Evolutionary conservation across 768 basidiomycete species (phyloP).

Genomic region (Mycena vulgaris): DNA sequence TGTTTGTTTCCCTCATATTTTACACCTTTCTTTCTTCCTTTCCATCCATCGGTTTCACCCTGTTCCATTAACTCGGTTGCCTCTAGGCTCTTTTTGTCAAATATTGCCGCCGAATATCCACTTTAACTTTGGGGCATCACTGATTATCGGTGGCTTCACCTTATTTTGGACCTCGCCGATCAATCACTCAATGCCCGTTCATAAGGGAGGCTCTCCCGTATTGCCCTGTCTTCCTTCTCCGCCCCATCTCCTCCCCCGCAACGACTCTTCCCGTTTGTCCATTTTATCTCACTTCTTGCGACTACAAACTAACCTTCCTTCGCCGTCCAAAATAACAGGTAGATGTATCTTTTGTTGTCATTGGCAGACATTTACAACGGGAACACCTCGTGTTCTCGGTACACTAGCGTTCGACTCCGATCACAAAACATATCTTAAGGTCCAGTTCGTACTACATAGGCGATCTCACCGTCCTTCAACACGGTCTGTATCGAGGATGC

Average conservation of each 20-base stretch:
- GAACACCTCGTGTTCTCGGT: not conserved
- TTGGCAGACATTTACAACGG: not conserved
- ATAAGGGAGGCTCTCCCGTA: constrained; percentile 7
- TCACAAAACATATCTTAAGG: not conserved
- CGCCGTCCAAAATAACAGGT: constrained; percentile 10
- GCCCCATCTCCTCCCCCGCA: not conserved
- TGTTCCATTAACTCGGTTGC: too few species aligned
- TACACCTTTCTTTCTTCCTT: constrained; percentile 6
- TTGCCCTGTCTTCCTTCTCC: constrained; percentile 7
- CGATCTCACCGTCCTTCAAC: not conserved
- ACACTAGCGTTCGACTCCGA: not conserved
- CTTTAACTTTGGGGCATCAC: not conserved
- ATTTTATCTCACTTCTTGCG: constrained; percentile 6
- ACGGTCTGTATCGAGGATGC: not conserved
- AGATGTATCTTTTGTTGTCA: constrained; percentile 7
- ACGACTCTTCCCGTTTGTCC: not conserved
- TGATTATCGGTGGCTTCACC: not conserved
- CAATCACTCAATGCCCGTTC: constrained; percentile 11
- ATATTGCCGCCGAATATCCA: too few species aligned
- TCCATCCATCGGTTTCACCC: too few species aligned
- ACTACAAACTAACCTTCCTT: constrained; percentile 12
- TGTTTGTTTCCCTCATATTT: constrained; percentile 18
- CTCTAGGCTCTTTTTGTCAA: too few species aligned
- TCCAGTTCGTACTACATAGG: constrained; percentile 1
- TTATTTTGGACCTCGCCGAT: too few species aligned